Base-by-base conservation (phyloP, 2,329 filamentous ascomycete species). In the Ascochyta pisi region DNA sequence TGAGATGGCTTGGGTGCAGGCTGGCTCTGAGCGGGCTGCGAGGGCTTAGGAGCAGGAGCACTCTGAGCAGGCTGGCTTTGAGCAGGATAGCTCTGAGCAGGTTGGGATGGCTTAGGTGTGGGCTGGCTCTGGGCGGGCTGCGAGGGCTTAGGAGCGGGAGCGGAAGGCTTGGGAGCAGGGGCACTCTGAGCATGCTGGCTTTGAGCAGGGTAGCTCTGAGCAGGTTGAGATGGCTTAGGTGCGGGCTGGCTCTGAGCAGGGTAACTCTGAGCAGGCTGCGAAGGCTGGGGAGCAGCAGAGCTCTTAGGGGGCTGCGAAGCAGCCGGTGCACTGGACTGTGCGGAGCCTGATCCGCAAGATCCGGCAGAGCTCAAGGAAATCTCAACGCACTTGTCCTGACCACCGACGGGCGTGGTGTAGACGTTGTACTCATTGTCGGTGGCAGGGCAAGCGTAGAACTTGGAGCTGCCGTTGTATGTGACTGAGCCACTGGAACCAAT, bases 401-500 rank as follows among this genome's bases (percentile, higher is more conserved):
- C 64, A 58, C 64, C 27, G 65, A 78, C 70, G 4, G 79, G 75
- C 34, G 69, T 58, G 9, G 73, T 74, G 71, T 87, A 87, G 58
- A 87, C 70, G 63, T 87, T 86, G 74, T 79, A 84, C 54, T 83
- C 81, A 38, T 79, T 79, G 51, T 83, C 79, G 3, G 81, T 82
- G 19, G 85, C 86, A 26, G 83, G 80, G 68, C 88, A 90, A 39
- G 85, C 82, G 66, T 83, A 85, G 71, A 89, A 89, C 26, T 75
- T 74, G 3, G 77, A 71, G 63, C 77, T 80, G 41, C 81, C 82
- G 29, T 84, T 75, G 72, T 82, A 84, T 2, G 77, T 77, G 19
- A 90, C 67, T 6, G 71, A 65, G 31, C 86, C 86, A 56, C 83
- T 74, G 24, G 81, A 81, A 41, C 73, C 78, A 54, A 89, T 78